These are phyloP conservation scores for Citrus hindsii DNA, from an alignment of 345 rosid genomes.

Conservation along the genomic window DNA sequence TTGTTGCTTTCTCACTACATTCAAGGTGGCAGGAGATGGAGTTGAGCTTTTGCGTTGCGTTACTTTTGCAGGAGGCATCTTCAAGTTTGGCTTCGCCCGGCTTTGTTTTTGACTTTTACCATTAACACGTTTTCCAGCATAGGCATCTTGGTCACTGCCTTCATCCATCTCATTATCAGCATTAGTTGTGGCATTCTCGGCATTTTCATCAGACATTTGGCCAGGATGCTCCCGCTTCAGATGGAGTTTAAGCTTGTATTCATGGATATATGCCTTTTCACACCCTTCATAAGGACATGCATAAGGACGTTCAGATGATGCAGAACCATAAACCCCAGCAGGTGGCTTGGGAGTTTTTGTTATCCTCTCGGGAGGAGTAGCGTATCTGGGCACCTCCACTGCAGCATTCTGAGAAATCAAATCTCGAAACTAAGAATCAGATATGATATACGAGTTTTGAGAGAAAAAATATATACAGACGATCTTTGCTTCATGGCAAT, in stretches of 20 bases:
- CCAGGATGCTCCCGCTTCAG: slow-evolving; percentile 91
- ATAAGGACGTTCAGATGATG: slow-evolving; percentile 80
- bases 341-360: slow-evolving; percentile 56
- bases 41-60: slow-evolving; percentile 55
- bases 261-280: slow-evolving; percentile 93
- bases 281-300: slow-evolving; percentile 92
- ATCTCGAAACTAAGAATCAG: not conserved
- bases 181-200: slow-evolving; percentile 45
- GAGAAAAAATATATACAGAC: not conserved
- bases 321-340: slow-evolving; percentile 51
- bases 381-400: slow-evolving; percentile 58
- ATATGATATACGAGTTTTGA: not conserved
- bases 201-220: slow-evolving; percentile 63
- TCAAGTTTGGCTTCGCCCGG: slow-evolving; percentile 60
- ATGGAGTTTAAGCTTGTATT: slow-evolving; percentile 97
- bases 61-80: slow-evolving; percentile 61
- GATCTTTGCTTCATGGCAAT: not conserved
- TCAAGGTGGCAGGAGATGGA: slow-evolving; percentile 47
- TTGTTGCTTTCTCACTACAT: slow-evolving; percentile 40
- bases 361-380: slow-evolving; percentile 67
- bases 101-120: slow-evolving; percentile 62
- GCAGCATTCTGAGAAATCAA: slow-evolving; percentile 40
- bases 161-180: slow-evolving; percentile 76
- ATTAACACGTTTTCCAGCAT: slow-evolving; percentile 49
- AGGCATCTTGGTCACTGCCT: slow-evolving; percentile 79